These are phyloP conservation scores for Elsinoe batatas DNA, from an alignment of 2,329 filamentous ascomycete genomes.

Conservation along the genomic window DNA sequence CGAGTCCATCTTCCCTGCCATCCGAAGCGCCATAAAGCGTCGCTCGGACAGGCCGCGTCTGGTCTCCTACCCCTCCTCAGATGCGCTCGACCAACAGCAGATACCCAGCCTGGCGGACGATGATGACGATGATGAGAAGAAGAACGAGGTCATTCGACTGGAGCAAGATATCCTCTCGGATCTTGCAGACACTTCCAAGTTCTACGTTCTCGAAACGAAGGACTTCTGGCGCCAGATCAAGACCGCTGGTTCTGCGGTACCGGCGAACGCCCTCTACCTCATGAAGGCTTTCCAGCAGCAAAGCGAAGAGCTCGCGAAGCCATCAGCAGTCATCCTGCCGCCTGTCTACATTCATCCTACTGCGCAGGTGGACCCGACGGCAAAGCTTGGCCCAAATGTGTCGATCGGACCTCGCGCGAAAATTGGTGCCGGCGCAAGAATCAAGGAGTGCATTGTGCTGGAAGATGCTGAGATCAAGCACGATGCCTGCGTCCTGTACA, in stretches of 20 bases:
- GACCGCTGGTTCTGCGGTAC: constrained; percentile 92
- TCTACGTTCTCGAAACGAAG: constrained; percentile 97
- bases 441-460: constrained; percentile 93
- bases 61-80: constrained; percentile 89
- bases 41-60: constrained; percentile 84
- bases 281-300: constrained; percentile 82
- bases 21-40: constrained; percentile 89
- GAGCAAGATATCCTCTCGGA: constrained; percentile 96
- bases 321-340: constrained; percentile 77
- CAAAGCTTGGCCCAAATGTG: constrained; percentile 94
- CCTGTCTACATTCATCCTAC: constrained; percentile 94
- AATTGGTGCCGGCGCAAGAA: constrained; percentile 75
- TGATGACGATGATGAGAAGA: constrained; percentile 63
- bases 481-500: constrained; percentile 89
- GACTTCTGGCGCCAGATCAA: constrained; percentile 99
- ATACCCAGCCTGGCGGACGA: constrained; percentile 52
- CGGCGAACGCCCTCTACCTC: constrained; percentile 91
- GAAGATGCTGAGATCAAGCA: constrained; percentile 95
- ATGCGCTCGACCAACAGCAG: constrained; percentile 60
- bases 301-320: constrained; percentile 69
- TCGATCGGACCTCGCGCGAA: constrained; percentile 83
- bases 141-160: constrained; percentile 80
- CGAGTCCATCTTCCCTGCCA: constrained; percentile 92
- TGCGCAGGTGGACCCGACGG: constrained; percentile 82
- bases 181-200: constrained; percentile 92